Percentiles rank a stretch among this genome's conserved stretches.
Evolutionary conservation across 495 filamentous ascomycete genomes (phyloP).

Genomic region (Filosporella fistucella): DNA sequence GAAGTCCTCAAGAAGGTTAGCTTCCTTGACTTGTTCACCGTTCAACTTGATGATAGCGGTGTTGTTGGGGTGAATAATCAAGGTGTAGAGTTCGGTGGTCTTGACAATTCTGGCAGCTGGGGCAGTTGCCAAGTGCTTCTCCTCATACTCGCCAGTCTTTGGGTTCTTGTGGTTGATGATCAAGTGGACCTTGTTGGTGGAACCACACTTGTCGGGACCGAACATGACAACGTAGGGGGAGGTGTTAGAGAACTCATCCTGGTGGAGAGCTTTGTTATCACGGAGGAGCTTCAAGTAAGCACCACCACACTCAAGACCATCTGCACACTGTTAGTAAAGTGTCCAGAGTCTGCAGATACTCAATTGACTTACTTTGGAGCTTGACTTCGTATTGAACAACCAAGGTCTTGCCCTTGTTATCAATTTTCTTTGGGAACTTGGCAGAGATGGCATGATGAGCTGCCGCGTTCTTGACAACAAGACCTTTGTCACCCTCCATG

Average conservation of each 20-base stretch:
- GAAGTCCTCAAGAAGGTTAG: constrained; percentile 94
- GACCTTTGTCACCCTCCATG: constrained; percentile 92
- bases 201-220: constrained; percentile 98
- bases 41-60: constrained; percentile 88
- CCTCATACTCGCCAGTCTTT: constrained; percentile 99
- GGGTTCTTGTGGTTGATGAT: constrained; percentile 99
- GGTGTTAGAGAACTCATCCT: constrained; percentile 95
- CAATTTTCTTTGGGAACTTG: constrained; percentile 94
- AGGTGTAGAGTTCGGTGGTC: constrained; percentile 88
- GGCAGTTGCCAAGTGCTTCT: constrained; percentile 92
- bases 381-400: constrained; percentile 99
- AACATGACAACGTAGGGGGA: constrained; percentile 99
- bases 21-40: constrained; percentile 77
- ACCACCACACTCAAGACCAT: constrained; percentile 96
- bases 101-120: constrained; percentile 85
- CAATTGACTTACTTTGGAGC: constrained; percentile 75
- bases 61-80: constrained; percentile 94
- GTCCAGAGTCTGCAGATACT: no score
- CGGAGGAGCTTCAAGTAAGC: constrained; percentile 99
- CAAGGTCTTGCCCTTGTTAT: constrained; percentile 93
- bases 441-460: constrained; percentile 99
- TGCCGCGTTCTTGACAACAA: constrained; percentile 94
- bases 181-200: constrained; percentile 99
- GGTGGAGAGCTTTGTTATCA: constrained; percentile 94
- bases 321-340: constrained; percentile 10